Conservation (phyloP, 2,329 filamentous ascomycete genomes). For the Fusarium globosum region DNA sequence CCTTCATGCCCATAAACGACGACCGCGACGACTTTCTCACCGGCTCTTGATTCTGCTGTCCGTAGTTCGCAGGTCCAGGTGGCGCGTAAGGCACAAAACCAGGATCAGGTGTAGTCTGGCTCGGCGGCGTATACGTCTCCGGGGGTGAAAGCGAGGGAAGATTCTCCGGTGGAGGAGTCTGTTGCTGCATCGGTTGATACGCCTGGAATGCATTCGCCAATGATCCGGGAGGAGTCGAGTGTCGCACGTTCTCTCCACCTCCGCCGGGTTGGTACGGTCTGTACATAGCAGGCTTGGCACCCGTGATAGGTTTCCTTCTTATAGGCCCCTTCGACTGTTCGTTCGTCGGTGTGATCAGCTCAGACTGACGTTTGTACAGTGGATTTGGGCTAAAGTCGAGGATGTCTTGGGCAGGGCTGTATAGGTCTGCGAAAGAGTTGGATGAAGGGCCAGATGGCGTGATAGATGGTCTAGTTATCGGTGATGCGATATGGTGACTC, state of each 20-base stretch:
- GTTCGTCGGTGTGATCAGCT: background rate
- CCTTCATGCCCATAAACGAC: conserved; percentile 34
- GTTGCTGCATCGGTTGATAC: conserved; percentile 15
- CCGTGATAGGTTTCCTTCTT: conserved; percentile 25
- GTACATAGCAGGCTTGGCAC: background rate
- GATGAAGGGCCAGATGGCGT: background rate
- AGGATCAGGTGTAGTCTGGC: background rate
- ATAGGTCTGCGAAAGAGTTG: background rate
- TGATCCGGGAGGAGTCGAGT: conserved; percentile 7
- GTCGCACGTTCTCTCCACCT: background rate
- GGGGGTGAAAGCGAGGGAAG: background rate
- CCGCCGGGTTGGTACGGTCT: conserved; percentile 16
- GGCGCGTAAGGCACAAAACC: conserved; percentile 1
- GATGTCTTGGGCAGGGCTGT: conserved; percentile 13
- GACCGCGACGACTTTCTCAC: conserved; percentile 6
- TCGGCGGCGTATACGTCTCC: background rate
- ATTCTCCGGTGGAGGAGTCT: background rate
- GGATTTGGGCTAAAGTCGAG: conserved; percentile 5
- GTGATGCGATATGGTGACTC: background rate
- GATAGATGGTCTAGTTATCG: background rate
- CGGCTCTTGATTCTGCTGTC: background rate
- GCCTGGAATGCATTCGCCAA: conserved; percentile 8
- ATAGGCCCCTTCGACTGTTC: conserved; percentile 4
- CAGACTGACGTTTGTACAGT: background rate
- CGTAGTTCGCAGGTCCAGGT: background rate